phyloP scores from a whole-genome alignment of 2,329 filamentous ascomycete genomes.

The Nemania serpens region DNA sequence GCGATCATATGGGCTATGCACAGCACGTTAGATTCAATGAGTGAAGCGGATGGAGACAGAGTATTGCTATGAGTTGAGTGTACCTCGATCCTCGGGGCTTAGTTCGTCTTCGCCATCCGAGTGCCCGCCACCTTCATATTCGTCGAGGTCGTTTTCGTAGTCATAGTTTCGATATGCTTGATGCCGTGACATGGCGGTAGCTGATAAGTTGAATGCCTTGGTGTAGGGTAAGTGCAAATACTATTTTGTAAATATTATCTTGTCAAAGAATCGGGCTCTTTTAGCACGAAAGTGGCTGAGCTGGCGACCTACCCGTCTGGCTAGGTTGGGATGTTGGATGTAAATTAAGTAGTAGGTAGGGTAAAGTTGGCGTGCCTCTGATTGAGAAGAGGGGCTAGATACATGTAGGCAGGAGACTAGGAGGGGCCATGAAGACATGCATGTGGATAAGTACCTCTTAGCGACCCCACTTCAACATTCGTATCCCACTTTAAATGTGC shows the following conservation, averaged over 20 bases:
- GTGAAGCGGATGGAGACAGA: background rate
- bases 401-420: too few relatives aligned
- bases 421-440: too few relatives aligned
- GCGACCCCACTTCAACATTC: too few relatives aligned
- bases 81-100: slow-evolving; percentile 45
- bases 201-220: background rate
- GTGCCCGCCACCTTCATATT: slow-evolving; percentile 52
- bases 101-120: slow-evolving; percentile 49
- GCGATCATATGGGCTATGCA: slow-evolving; percentile 56
- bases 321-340: too few relatives aligned
- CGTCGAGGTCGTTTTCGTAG: slow-evolving; percentile 56
- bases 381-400: background rate
- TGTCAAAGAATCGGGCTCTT: background rate
- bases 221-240: background rate
- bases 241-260: background rate
- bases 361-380: too few relatives aligned
- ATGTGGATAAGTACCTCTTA: too few relatives aligned
- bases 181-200: slow-evolving; percentile 51
- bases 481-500: background rate
- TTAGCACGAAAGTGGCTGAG: background rate
- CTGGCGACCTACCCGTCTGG: background rate
- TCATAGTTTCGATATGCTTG: slow-evolving; percentile 54
- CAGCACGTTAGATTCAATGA: slow-evolving; percentile 14
- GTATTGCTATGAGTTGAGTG: background rate
- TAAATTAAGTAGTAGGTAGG: background rate